These are phyloP conservation scores for Blastobotrys persicus DNA, from an alignment of 1,139 yeast species.

Conservation along the genomic window DNA sequence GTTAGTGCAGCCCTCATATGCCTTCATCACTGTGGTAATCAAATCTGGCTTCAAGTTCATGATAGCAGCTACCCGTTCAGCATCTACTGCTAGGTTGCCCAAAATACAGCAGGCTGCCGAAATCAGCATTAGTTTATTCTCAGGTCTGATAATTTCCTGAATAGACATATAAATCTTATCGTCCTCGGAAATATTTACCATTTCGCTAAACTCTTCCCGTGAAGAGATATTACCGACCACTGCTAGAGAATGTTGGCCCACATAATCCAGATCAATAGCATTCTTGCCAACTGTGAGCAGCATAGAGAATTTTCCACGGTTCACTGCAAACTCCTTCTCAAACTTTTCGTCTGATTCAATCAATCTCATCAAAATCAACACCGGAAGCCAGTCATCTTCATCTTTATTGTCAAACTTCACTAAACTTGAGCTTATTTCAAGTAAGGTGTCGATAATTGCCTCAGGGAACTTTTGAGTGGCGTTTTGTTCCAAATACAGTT, in stretches of 20 bases:
- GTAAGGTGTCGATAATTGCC: constrained; percentile 12
- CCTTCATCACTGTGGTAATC: constrained; percentile 13
- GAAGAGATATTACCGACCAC: constrained; percentile 27
- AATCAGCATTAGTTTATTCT: constrained; percentile 12
- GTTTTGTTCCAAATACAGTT: constrained; percentile 6
- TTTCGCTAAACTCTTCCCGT: constrained; percentile 20
- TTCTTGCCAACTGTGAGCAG: constrained; percentile 21
- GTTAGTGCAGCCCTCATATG: constrained; percentile 14
- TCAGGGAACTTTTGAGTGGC: constrained; percentile 10
- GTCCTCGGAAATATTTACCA: constrained; percentile 13
- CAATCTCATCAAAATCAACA: constrained; percentile 13
- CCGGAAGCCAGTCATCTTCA: constrained; percentile 14
- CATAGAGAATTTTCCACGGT: constrained; percentile 6
- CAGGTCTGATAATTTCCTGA: constrained; percentile 6
- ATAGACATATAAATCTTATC: constrained; percentile 17
- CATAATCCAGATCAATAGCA: constrained; percentile 24
- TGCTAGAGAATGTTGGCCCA: constrained; percentile 14
- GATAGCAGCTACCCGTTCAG: constrained; percentile 18
- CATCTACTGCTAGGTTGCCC: constrained; percentile 25
- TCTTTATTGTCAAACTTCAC: constrained; percentile 9
- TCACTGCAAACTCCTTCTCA: constrained; percentile 15
- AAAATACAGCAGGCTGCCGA: constrained; percentile 27
- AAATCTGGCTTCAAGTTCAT: constrained; percentile 18
- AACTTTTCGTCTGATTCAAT: constrained; percentile 15
- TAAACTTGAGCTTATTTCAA: constrained; percentile 13